phyloP scores from a whole-genome alignment of 257 asterid genomes.

The Agastache rugosa region DNA sequence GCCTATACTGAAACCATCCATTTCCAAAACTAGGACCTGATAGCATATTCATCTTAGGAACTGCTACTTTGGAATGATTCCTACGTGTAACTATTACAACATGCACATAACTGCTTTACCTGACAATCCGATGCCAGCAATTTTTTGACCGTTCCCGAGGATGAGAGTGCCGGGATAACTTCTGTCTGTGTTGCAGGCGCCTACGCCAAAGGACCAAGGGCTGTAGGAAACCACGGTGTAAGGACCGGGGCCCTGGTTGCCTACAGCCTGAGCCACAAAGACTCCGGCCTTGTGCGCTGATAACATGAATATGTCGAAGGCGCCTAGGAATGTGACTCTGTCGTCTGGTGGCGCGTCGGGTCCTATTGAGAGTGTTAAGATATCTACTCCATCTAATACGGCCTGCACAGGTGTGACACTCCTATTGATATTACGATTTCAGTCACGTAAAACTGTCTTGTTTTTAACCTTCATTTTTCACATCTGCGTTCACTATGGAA shows the following conservation, averaged over 20 bases:
- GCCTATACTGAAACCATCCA: conserved; percentile 58
- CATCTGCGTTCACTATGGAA: background rate
- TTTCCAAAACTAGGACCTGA: conserved; percentile 76
- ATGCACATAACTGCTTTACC: conserved; percentile 42
- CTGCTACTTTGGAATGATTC: background rate
- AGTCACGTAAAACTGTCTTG: background rate
- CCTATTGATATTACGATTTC: background rate
- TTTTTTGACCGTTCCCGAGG: conserved; percentile 70
- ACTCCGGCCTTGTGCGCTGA: conserved; percentile 85
- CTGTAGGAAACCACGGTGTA: conserved; percentile 78
- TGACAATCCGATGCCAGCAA: conserved; percentile 82
- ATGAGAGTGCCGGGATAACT: conserved; percentile 73
- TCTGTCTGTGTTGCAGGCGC: conserved; percentile 77
- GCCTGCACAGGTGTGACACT: conserved; percentile 63
- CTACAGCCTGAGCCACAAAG: conserved; percentile 79
- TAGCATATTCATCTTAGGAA: background rate
- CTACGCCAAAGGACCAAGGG: conserved; percentile 88
- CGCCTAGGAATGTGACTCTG: conserved; percentile 68
- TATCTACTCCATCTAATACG: conserved; percentile 80
- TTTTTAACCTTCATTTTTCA: background rate
- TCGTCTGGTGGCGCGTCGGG: conserved; percentile 86
- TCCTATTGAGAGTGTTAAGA: conserved; percentile 77
- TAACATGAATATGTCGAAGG: conserved; percentile 83
- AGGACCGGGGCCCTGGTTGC: conserved; percentile 87
- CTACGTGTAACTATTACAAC: background rate